Conservation (phyloP, 2,329 filamentous ascomycete species). For the Venturia aucupariae region DNA sequence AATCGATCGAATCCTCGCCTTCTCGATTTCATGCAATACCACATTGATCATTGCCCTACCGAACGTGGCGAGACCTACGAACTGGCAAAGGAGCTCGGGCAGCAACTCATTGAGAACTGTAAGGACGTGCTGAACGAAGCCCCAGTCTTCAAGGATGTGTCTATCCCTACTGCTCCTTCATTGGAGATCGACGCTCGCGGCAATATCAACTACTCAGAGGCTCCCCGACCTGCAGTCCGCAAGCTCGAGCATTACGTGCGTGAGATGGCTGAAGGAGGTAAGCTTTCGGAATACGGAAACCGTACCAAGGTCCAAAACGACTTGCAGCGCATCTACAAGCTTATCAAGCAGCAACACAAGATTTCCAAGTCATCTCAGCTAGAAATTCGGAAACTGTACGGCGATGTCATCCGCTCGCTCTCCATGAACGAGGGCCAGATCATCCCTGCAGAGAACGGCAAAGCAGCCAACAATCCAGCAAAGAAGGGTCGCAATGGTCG, state of each 20-base stretch:
- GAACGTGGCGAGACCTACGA: constrained; percentile 96
- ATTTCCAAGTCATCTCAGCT: constrained; percentile 92
- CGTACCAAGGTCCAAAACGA: constrained; percentile 97
- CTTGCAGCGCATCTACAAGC: constrained; percentile 88
- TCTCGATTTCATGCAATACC: constrained; percentile 98
- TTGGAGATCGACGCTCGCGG: constrained; percentile 89
- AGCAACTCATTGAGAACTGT: constrained; percentile 95
- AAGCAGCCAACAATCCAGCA: constrained; percentile 49
- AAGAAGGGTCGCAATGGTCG: constrained; percentile 46
- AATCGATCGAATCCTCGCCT: constrained; percentile 94
- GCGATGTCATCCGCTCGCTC: constrained; percentile 85
- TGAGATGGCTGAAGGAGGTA: constrained; percentile 96
- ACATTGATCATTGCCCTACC: constrained; percentile 96
- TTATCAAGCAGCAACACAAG: constrained; percentile 97
- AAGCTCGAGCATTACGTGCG: constrained; percentile 98
- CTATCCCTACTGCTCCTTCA: constrained; percentile 80
- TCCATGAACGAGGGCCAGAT: constrained; percentile 99
- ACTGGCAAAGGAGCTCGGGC: constrained; percentile 89
- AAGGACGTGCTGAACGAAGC: constrained; percentile 76
- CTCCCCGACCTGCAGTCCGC: constrained; percentile 76
- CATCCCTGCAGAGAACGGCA: constrained; percentile 75
- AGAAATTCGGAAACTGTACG: constrained; percentile 92
- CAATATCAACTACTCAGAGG: constrained; percentile 86
- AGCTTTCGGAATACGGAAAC: constrained; percentile 97
- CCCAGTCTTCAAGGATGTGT: constrained; percentile 94